phyloP scores from a whole-genome alignment of 306 rosid species.

The Dalbergia cultrata region DNA sequence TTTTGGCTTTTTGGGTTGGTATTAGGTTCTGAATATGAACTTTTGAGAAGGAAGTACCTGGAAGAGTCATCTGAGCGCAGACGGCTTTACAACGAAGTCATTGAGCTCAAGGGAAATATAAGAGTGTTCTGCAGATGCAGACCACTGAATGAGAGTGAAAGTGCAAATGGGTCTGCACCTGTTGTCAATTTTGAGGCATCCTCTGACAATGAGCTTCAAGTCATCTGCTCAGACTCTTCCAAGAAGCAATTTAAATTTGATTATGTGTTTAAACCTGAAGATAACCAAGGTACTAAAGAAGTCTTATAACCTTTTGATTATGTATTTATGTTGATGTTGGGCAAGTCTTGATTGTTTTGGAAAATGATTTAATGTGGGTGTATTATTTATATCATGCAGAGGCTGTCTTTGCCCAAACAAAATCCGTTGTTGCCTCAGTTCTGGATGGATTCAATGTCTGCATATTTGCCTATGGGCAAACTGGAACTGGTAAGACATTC shows the following conservation, averaged over 20 bases:
- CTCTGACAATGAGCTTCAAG: constrained; percentile 81
- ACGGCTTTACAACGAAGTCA: constrained; percentile 86
- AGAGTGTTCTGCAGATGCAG: constrained; percentile 97
- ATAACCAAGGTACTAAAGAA: constrained; percentile 74
- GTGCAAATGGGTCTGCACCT: constrained; percentile 58
- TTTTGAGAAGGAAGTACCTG: constrained; percentile 75
- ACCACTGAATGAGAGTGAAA: constrained; percentile 77
- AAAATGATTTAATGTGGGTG: constrained; percentile 23
- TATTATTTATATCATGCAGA: constrained; percentile 56
- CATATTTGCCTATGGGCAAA: constrained; percentile 99
- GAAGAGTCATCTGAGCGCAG: constrained; percentile 78
- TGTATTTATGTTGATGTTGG: not conserved
- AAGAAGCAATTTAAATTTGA: constrained; percentile 94
- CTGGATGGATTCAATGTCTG: constrained; percentile 96
- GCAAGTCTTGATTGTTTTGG: not conserved
- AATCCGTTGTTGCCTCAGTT: constrained; percentile 85
- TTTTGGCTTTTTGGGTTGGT: constrained; percentile 39
- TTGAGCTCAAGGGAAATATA: constrained; percentile 92
- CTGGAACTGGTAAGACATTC: constrained; percentile 97
- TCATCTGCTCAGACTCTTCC: constrained; percentile 82
- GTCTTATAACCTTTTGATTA: constrained; percentile 20
- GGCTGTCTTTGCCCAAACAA: constrained; percentile 83
- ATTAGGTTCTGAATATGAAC: constrained; percentile 79
- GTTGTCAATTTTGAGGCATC: constrained; percentile 82
- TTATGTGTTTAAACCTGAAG: constrained; percentile 81